phyloP scores from a whole-genome alignment of 306 rosid species.

The Citrullus colocynthis region DNA sequence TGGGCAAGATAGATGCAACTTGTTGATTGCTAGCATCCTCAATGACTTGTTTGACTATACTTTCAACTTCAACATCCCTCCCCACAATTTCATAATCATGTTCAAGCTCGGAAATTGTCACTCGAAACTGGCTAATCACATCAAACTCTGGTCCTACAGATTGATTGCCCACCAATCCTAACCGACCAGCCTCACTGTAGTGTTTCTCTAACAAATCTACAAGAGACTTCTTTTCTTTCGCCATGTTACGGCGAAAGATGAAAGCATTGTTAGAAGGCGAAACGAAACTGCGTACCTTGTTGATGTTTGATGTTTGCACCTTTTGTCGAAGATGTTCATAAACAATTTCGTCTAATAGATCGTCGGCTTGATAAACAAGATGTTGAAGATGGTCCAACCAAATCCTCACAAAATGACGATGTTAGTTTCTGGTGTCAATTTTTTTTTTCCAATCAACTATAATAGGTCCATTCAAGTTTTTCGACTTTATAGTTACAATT shows the following conservation, averaged over 20 bases:
- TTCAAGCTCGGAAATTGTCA: not conserved
- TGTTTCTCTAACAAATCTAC: not conserved
- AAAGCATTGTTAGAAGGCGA: too few species aligned
- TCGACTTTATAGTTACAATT: too few species aligned
- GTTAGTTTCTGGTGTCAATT: too few species aligned
- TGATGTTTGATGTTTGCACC: not conserved
- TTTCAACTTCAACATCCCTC: too few species aligned
- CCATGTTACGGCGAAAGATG: not conserved
- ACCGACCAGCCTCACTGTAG: not conserved
- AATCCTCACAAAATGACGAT: too few species aligned
- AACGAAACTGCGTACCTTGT: not conserved
- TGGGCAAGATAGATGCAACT: not conserved
- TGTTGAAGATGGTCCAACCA: constrained; percentile 5
- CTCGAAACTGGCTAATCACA: not conserved
- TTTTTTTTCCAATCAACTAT: too few species aligned
- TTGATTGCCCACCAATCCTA: not conserved
- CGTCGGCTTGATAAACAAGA: not conserved
- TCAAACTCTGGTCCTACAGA: not conserved
- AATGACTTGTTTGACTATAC: too few species aligned
- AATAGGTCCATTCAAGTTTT: too few species aligned
- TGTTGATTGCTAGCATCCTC: not conserved
- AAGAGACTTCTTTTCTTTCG: not conserved
- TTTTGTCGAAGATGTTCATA: not conserved
- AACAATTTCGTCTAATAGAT: not conserved
- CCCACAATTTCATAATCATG: too few species aligned